phyloP scores from a whole-genome alignment of 140 eudicot genomes.

The Cichorium intybus region DNA sequence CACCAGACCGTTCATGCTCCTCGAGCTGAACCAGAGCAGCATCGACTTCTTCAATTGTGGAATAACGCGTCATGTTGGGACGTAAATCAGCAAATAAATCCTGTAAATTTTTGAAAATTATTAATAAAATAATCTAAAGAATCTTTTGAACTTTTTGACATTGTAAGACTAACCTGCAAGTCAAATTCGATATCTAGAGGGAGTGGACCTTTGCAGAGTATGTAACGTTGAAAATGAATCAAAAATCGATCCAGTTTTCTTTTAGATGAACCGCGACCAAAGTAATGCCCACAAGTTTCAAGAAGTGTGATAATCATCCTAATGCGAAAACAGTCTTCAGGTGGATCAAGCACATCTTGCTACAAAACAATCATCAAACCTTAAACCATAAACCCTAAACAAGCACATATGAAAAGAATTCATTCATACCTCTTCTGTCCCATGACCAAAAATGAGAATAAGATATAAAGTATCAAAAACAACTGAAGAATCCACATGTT shows the following conservation, averaged over 20 bases:
- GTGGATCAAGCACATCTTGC: slow-evolving; percentile 96
- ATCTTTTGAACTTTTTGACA: background rate
- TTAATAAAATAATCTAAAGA: background rate
- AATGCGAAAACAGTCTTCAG: slow-evolving; percentile 92
- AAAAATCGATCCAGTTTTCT: slow-evolving; percentile 90
- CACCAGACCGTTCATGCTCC: slow-evolving; percentile 76
- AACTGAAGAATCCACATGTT: slow-evolving; percentile 93
- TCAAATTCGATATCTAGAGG: slow-evolving; percentile 97
- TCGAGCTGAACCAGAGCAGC: slow-evolving; percentile 74
- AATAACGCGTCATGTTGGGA: slow-evolving; percentile 88
- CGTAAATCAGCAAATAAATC: slow-evolving; percentile 90
- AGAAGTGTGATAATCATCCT: slow-evolving; percentile 92
- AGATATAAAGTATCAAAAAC: slow-evolving; percentile 85
- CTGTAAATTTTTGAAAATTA: slow-evolving; percentile 41
- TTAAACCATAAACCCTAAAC: background rate
- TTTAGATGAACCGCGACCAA: slow-evolving; percentile 95
- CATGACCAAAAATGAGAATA: slow-evolving; percentile 91
- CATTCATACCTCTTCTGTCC: slow-evolving; percentile 74
- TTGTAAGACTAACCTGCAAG: slow-evolving; percentile 67
- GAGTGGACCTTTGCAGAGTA: slow-evolving; percentile 72
- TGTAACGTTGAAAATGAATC: slow-evolving; percentile 89
- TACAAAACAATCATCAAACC: slow-evolving; percentile 29
- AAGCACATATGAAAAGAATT: slow-evolving; percentile 3
- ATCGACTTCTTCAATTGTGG: slow-evolving; percentile 77
- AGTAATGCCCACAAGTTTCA: slow-evolving; percentile 98